Evolutionary conservation across 169 alveolate genomes (phyloP), one percentile per base, ranked within the genome.

Genomic region (Ichthyophthirius multifiliis): DNA sequence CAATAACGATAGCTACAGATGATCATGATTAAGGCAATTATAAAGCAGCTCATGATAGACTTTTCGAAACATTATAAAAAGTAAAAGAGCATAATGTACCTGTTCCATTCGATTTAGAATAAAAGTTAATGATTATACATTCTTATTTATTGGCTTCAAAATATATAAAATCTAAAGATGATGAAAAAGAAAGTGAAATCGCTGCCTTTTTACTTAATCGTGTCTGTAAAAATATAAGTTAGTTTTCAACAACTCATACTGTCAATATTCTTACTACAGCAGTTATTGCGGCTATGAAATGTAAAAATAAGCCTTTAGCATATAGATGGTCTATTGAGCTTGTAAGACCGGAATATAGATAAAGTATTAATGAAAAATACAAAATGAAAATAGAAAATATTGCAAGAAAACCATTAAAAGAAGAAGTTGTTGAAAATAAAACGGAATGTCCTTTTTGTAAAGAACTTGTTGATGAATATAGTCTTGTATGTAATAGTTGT

Each of bases 391-490:
- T 96, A 16, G 97, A 94, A 84, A 91, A 86, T 63, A 94, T 96
- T 43, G 97, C 97, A 39, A 89, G 97, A 43, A 95, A 84, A 75
- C 94, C 95, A 13, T 83, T 90, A 23, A 92, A 87, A 76, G 89
- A 78, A 44, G 96, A 94, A 20, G 79, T 77, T 44, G 87, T 90
- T 43, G 97, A 93, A 48, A 75, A 86, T n/a, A 80, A 86, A 48
- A 83, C 94, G 32, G 94, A 90, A 13, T 95, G 98, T 65, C 98
- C 98, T n/a, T 93, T 87, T 88, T 95, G 98, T 76, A 84, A 86
- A 63, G 90, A 67, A 48, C 73, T 47, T 27, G 67, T 93, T 1
- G 92, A 92, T 5, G 96, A 93, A 45, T 88, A 87, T 20, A 82
- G 78, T 31, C 82, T 95, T 1, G 95, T 91, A 43, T 95, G 98